phyloP scores from a whole-genome alignment of 192 early-diverging fungal genomes.

The Coemansia sp. region DNA sequence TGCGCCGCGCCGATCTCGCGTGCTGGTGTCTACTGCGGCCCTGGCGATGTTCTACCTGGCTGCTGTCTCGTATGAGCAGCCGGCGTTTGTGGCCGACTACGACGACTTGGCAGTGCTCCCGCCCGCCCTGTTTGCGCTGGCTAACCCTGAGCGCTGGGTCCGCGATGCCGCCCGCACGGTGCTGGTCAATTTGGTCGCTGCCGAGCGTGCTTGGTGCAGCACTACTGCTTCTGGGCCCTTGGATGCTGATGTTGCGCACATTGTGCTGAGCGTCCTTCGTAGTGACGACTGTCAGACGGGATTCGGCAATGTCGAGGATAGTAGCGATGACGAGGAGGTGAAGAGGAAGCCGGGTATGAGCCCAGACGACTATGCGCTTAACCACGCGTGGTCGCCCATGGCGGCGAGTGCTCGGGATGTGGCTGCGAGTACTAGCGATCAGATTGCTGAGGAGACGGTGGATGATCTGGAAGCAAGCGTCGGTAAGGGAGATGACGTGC shows the following conservation, averaged over 20 bases:
- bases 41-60: conserved; percentile 47
- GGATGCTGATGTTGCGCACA: conserved; percentile 32
- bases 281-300: conserved; percentile 41
- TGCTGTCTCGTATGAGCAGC: conserved; percentile 48
- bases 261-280: conserved; percentile 32
- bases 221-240: background rate
- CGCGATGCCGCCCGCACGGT: conserved; percentile 49
- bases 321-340: background rate
- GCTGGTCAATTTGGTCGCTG: conserved; percentile 41
- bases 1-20: background rate
- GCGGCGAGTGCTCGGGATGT: background rate
- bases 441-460: background rate
- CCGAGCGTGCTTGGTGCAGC: conserved; percentile 28
- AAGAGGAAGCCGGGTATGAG: background rate
- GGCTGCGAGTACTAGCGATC: background rate
- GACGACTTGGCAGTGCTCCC: conserved; percentile 29
- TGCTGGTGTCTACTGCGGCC: conserved; percentile 32
- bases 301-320: conserved; percentile 43
- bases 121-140: conserved; percentile 37
- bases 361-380: background rate
- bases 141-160: conserved; percentile 44
- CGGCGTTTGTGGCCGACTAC: conserved; percentile 21
- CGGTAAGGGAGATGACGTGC: background rate
- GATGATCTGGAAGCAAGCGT: background rate
- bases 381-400: conserved; percentile 31